Base-by-base conservation (phyloP, 164 flowering plant genomes). In the Dillenia turbinata region DNA sequence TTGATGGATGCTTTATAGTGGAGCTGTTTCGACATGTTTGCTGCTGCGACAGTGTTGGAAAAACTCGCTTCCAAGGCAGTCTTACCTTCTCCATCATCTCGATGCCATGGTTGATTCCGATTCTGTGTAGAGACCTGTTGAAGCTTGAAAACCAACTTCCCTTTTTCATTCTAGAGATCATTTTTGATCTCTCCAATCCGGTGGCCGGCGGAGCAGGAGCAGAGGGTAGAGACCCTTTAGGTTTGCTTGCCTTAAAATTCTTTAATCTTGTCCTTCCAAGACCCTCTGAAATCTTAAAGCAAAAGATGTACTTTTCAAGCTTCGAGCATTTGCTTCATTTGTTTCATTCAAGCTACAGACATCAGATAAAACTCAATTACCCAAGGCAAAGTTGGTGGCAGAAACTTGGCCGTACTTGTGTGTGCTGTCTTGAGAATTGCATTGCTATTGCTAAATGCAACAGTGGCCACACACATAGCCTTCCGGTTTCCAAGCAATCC, bases 1-100 rank as follows among this genome's bases (percentile, higher is more conserved):
- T 70, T 13, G 69, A 70, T 26, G 61, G 69, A 4, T 70, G 73
- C 56, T 65, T 70, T 15, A 9, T 70, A 15, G 14, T 70, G 15
- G 69, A 70, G 49, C 61, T 70, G 17, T 33, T 66, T 9, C 24
- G 50, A 7, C 51, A 52, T 2, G 33, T 59, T 16, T 24, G 52
- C 7, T 8, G n/a, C 10, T 19, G 22, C 9, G 48, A 54, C 9
- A n/a, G 12, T 12, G 17, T 40, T 49, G 63, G 40, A 26, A 26
- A 26, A 26, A 26, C 40, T 26, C 40, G 40, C 40, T 26, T 2
- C 40, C 40, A 26, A 26, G 40, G 5, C 40, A 26, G 40, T 26
- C 40, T 26, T 26, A 0, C 63, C 9, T 47, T 67, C 9, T 26
- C 40, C 40, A 26, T 26, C 40, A 49, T 54, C 48, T 9, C 52